Percentiles rank a stretch among this genome's conserved stretches.
phyloP scores from a whole-genome alignment of 129 eudicot genomes.

The Centaurea solstitialis region DNA sequence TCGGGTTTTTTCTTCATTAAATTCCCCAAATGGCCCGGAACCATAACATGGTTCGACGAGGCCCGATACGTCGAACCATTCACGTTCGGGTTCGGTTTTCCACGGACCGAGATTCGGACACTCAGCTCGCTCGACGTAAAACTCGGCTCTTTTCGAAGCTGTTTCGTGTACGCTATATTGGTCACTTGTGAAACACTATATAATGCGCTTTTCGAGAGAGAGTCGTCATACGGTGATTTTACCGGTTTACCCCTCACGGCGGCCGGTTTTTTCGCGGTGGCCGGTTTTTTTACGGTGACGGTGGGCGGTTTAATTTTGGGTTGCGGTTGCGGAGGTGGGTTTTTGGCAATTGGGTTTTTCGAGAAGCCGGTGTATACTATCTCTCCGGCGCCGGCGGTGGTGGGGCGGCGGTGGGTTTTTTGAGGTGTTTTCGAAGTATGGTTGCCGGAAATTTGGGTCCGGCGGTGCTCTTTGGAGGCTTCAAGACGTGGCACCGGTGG shows the following conservation, averaged over 20 bases:
- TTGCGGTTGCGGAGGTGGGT: constrained; percentile 26
- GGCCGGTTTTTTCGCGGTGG: constrained; percentile 14
- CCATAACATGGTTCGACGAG: constrained; percentile 50
- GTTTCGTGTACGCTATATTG: constrained; percentile 39
- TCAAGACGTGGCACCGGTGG: constrained; percentile 39
- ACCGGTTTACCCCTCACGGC: constrained; percentile 1
- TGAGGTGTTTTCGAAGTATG: constrained; percentile 28
- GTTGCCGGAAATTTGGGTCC: constrained; percentile 12
- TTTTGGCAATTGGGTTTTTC: constrained; percentile 23
- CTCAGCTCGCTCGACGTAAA: constrained; percentile 58
- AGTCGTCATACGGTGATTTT: not conserved
- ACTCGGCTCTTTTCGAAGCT: constrained; percentile 45
- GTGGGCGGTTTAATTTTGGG: constrained; percentile 8
- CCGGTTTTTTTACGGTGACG: constrained; percentile 19
- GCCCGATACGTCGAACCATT: constrained; percentile 48
- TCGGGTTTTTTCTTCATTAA: constrained; percentile 38
- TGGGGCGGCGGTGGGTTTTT: constrained; percentile 25
- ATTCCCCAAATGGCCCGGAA: constrained; percentile 64
- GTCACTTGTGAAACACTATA: constrained; percentile 47
- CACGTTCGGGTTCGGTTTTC: constrained; percentile 31
- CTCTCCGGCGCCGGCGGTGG: constrained; percentile 24
- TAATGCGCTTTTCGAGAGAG: constrained; percentile 16
- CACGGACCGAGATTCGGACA: constrained; percentile 34
- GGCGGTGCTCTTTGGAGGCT: constrained; percentile 32
- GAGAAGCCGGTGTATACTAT: constrained; percentile 19